phyloP scores from a whole-genome alignment of 768 basidiomycete species.

The Cantharellus cinnabarinus region DNA sequence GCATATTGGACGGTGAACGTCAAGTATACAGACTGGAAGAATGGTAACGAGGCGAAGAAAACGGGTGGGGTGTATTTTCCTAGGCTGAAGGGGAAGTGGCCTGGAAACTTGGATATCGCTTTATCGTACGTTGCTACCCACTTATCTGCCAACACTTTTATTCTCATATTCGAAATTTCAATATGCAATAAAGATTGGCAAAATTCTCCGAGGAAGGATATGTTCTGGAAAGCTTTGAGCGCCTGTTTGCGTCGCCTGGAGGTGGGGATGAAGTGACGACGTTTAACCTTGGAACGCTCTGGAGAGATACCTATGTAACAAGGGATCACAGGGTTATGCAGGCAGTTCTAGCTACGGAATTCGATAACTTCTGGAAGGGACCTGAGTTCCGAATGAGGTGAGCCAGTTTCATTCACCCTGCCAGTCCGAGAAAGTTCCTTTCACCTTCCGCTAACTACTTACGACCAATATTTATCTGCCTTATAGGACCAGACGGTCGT shows the following conservation, averaged over 20 bases:
- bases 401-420: constrained; percentile 14
- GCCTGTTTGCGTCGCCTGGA: not conserved
- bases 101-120: no score
- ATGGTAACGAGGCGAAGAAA: not conserved
- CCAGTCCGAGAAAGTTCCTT: not conserved
- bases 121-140: no score
- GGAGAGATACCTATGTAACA: constrained; percentile 1
- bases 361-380: constrained; percentile 6
- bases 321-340: constrained; percentile 4
- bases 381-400: constrained; percentile 11
- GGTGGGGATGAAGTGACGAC: not conserved
- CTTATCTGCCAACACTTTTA: no score
- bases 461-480: no score
- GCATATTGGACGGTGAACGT: constrained; percentile 1
- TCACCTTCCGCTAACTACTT: not conserved
- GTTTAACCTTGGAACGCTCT: not conserved
- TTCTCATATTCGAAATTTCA: no score
- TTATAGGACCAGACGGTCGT: constrained; percentile 8
- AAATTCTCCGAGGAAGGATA: not conserved
- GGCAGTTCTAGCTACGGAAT: constrained; percentile 5
- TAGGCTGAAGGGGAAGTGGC: no score
- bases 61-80: constrained; percentile 1
- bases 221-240: not conserved
- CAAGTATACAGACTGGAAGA: not conserved
- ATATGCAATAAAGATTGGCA: not conserved